Evolutionary conservation across 106 monocot species (phyloP).

Genomic region (Iris macrosiphon): DNA sequence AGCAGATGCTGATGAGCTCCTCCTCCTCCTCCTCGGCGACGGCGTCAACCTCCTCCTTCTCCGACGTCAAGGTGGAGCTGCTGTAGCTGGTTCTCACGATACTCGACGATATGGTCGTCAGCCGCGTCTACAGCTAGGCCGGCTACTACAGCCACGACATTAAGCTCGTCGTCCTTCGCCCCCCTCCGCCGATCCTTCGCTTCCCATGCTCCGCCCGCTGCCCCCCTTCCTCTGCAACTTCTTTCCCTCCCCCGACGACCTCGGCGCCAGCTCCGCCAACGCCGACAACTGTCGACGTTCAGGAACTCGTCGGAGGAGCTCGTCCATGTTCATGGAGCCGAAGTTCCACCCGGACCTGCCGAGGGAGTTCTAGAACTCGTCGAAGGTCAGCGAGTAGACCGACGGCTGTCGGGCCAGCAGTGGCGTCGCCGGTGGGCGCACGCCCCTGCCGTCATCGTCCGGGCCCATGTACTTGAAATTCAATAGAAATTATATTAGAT

Average conservation of each 20-base stretch:
- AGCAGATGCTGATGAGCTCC: slow-evolving; percentile 8
- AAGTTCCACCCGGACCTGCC: too few species aligned
- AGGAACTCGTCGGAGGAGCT: too few species aligned
- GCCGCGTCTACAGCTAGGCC: slow-evolving; percentile 60
- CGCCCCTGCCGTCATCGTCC: too few species aligned
- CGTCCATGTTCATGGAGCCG: too few species aligned
- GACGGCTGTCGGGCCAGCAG: too few species aligned
- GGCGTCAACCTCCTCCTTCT: slow-evolving; percentile 21
- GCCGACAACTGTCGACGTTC: too few species aligned
- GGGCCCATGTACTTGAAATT: too few species aligned
- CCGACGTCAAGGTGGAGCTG: slow-evolving; percentile 64
- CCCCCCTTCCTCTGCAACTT: slow-evolving; percentile 50
- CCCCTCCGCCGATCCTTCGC: slow-evolving; percentile 45
- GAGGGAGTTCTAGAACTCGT: too few species aligned
- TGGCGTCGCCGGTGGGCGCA: too few species aligned
- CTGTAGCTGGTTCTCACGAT: slow-evolving; percentile 62
- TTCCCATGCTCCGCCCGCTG: slow-evolving; percentile 43
- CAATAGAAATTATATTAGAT: too few species aligned
- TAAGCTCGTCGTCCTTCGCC: slow-evolving; percentile 50
- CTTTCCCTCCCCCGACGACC: slow-evolving; percentile 22
- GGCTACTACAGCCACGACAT: slow-evolving; percentile 62
- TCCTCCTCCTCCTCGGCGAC: slow-evolving; percentile 11
- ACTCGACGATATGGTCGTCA: slow-evolving; percentile 61
- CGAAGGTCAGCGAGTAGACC: too few species aligned
- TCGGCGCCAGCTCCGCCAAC: too few species aligned